phyloP scores from a whole-genome alignment of 768 basidiomycete species.

The Mycena polygramma region DNA sequence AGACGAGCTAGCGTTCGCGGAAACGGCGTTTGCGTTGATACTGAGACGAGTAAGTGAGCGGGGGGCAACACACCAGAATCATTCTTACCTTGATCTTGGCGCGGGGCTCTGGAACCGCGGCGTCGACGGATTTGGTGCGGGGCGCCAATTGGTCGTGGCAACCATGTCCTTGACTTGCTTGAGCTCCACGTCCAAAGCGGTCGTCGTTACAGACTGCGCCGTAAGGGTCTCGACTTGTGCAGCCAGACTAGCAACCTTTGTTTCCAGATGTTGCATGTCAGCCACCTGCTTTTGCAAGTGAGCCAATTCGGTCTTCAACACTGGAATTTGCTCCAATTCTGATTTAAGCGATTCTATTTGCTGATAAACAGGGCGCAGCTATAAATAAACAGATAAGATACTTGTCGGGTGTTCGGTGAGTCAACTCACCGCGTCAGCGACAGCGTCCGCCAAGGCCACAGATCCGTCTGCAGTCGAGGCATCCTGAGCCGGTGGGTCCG shows the following conservation, averaged over 20 bases:
- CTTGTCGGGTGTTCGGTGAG: background rate
- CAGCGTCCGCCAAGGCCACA: constrained; percentile 31
- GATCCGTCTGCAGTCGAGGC: constrained; percentile 35
- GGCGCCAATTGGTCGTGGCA: constrained; percentile 13
- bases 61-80: background rate
- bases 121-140: constrained; percentile 38
- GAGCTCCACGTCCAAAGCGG: constrained; percentile 41
- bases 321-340: constrained; percentile 56
- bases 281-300: constrained; percentile 51
- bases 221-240: constrained; percentile 48
- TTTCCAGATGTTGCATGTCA: constrained; percentile 50
- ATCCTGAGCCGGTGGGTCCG: constrained; percentile 42
- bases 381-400: constrained; percentile 24
- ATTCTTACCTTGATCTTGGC: constrained; percentile 22
- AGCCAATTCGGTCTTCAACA: constrained; percentile 49
- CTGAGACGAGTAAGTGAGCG: background rate
- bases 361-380: constrained; percentile 67
- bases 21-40: constrained; percentile 5
- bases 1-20: constrained; percentile 19
- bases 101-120: constrained; percentile 39
- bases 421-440: constrained; percentile 52
- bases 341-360: constrained; percentile 62
- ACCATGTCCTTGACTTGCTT: constrained; percentile 38
- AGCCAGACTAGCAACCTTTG: constrained; percentile 52
- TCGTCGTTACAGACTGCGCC: constrained; percentile 39